Base-by-base conservation (phyloP, 2,329 filamentous ascomycete genomes). In the Monosporascus sp. region DNA sequence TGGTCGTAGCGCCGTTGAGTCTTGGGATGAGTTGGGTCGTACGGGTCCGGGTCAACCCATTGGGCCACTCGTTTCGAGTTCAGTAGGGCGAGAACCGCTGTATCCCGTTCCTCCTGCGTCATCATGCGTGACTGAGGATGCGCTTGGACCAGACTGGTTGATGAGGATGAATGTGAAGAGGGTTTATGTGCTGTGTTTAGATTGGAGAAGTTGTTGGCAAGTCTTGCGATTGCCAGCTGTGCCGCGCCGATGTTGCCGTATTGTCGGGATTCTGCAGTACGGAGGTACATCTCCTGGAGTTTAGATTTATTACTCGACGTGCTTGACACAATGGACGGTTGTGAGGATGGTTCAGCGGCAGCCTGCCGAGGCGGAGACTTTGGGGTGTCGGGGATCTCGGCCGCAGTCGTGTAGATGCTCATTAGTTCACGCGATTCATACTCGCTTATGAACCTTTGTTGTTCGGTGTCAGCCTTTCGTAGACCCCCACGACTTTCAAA, bases 351-450 rank as follows among this genome's bases (percentile, higher is more conserved):
- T 55, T 55, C 57, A 52, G 38, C 52, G 3, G 58, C 52, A 15
- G 60, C 54, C 58, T 75, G 74, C 7, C 63, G 68, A 1, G 66
- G 65, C 0, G 81, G 81, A 14, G 80, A 83, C 60, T 79, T 79
- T 14, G 81, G 80, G 3, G 79, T 78, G 2, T 75, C 70, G 2
- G 81, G 81, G 47, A 84, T 82, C 55, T 84, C 80, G 3, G 74
- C 70, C 1, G 70, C 61, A 47, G 77, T 75, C 2, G 76, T 75
- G 60, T 85, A 85, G 45, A 83, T 72, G n/a, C 73, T 79, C 78
- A 86, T 83, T 36, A 86, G 72, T 60, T 84, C 82, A 11, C 73
- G 74, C 47, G 76, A 77, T 62, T 85, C 83, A 25, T 82, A 78
- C 47, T 80, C 75, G 6, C 74, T 72, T 64, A 84, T 84, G 24